Evolutionary conservation across 148 eudicot species (phyloP).

Genomic region (Arbutus unedo): DNA sequence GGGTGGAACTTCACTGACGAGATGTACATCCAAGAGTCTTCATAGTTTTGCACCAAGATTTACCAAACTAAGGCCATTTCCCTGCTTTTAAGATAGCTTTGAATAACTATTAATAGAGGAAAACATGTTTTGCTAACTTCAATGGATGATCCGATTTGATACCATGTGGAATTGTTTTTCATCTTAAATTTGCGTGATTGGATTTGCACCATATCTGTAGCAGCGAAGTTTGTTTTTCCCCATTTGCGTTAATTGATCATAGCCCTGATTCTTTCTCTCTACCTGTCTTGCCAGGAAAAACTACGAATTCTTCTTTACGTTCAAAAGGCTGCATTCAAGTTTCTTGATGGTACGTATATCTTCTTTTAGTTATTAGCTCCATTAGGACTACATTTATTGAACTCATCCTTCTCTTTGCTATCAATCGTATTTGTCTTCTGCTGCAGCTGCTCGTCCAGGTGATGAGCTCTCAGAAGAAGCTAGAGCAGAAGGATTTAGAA

Average conservation of each 20-base stretch:
- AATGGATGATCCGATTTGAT: no score
- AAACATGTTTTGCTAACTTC: no score
- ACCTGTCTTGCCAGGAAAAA: neutral
- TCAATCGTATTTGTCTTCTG: neutral
- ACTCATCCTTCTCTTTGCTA: neutral
- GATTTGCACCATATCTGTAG: no score
- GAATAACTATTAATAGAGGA: no score
- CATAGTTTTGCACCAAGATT: no score
- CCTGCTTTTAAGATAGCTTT: no score
- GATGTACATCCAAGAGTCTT: no score
- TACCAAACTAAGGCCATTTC: no score
- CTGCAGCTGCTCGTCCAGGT: neutral
- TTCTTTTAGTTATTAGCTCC: neutral
- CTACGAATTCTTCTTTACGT: neutral
- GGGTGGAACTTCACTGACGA: no score
- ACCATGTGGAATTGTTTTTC: no score
- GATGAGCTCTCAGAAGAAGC: conserved; percentile 13
- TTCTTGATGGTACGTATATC: neutral
- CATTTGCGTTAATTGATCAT: neutral
- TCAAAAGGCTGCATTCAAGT: neutral
- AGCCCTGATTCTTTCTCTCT: neutral
- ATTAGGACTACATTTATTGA: neutral
- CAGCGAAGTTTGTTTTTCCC: neutral
- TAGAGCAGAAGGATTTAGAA: conserved; percentile 20
- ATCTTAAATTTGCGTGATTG: no score